These are phyloP conservation scores for Yarrowia porcina DNA, from an alignment of 805 yeast species.

Conservation along the genomic window DNA sequence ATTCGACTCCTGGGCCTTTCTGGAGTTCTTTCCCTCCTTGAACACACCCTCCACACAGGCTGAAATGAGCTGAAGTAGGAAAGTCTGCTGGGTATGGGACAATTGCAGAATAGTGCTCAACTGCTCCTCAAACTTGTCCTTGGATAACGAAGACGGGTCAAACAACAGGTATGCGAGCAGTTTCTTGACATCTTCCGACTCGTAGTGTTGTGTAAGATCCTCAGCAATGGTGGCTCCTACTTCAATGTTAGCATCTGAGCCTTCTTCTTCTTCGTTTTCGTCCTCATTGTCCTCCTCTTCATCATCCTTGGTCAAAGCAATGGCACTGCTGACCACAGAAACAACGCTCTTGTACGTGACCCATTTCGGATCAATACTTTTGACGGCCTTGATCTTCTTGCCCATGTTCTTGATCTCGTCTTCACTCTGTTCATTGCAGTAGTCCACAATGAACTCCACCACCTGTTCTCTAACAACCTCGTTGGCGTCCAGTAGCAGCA, in stretches of 20 bases:
- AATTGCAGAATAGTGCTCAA: not conserved
- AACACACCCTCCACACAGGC: not conserved
- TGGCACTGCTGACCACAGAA: not conserved
- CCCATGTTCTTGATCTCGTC: conserved; percentile 24
- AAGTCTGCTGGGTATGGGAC: not conserved
- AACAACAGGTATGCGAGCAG: not conserved
- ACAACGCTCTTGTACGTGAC: not conserved
- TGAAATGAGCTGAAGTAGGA: not conserved
- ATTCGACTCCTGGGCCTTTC: not conserved
- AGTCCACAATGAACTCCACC: conserved; percentile 48
- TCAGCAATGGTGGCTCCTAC: not conserved
- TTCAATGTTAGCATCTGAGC: not conserved
- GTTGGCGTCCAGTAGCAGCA: conserved; percentile 42
- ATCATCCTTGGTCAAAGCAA: not conserved
- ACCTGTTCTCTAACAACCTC: conserved; percentile 45
- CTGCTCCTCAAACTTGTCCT: conserved; percentile 4
- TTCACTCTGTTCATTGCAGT: conserved; percentile 38
- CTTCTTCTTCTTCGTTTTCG: not conserved
- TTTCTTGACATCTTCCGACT: not conserved
- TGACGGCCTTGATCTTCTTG: conserved; percentile 1
- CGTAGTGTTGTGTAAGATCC: not conserved
- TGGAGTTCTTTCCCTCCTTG: not conserved
- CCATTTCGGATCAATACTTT: not conserved
- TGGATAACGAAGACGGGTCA: conserved; percentile 5
- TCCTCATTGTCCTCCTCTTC: not conserved